Conservation (phyloP, 1,284 basidiomycete species). For the Puccinia coronata region DNA sequence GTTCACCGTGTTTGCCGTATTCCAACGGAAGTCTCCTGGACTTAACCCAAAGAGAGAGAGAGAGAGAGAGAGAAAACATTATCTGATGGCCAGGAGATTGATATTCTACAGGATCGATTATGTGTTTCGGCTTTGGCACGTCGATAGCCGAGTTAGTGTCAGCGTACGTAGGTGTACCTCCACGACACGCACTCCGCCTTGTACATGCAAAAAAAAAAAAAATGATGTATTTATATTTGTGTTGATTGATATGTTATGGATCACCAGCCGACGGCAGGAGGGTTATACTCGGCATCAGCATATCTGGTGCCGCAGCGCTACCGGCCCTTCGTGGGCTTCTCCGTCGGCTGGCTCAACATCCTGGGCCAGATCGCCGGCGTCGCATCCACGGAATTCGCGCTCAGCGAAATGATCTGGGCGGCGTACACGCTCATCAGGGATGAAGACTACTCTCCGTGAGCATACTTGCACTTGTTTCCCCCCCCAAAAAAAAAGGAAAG, state of each 20-base stretch:
- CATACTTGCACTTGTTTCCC: slow-evolving; percentile 59
- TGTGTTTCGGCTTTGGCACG: slow-evolving; percentile 73
- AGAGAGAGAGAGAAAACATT: neutral
- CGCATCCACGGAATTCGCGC: slow-evolving; percentile 83
- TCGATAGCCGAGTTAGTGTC: slow-evolving; percentile 69
- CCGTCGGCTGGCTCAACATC: slow-evolving; percentile 69
- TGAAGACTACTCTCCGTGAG: slow-evolving; percentile 55
- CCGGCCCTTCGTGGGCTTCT: slow-evolving; percentile 65
- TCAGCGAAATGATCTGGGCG: slow-evolving; percentile 84
- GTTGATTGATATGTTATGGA: neutral
- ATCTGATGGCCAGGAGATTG: too few species aligned
- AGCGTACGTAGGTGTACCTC: neutral
- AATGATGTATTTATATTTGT: neutral
- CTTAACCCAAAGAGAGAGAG: too few species aligned
- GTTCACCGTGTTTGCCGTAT: slow-evolving; percentile 55
- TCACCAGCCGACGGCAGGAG: slow-evolving; percentile 79
- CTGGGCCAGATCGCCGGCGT: slow-evolving; percentile 81
- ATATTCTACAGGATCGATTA: slow-evolving; percentile 65
- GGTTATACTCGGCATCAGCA: slow-evolving; percentile 75
- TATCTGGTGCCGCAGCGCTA: slow-evolving; percentile 70
- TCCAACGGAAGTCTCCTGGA: neutral
- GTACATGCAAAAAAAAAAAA: neutral
- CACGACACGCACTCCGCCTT: neutral
- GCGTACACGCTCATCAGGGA: slow-evolving; percentile 61
- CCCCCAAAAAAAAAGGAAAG: slow-evolving; percentile 56